Base-by-base conservation (phyloP, 352 stramenopile species). In the Pythium vanterpoolii region DNA sequence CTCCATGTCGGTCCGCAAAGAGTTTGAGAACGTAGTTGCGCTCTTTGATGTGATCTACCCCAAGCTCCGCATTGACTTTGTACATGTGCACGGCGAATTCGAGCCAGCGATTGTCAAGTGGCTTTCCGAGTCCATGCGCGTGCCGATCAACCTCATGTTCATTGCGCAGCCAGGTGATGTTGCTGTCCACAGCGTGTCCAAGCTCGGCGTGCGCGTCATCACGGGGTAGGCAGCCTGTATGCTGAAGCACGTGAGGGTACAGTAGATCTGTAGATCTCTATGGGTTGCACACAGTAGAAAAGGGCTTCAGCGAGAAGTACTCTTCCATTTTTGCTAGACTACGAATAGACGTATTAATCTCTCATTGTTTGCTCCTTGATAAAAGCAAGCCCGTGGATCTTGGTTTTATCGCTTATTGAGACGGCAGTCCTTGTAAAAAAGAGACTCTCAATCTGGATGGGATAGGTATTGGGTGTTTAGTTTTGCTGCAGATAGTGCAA, bases 391-490 rank as follows among this genome's bases (percentile, higher is more conserved):
- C n/a, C n/a, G n/a, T n/a, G n/a, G n/a, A n/a, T n/a, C n/a, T n/a
- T n/a, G n/a, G n/a, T n/a, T n/a, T n/a, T n/a, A n/a, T n/a, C n/a
- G n/a, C n/a, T n/a, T n/a, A n/a, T n/a, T 98, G 77, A 74, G 98
- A 98, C 58, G 96, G 80, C 16, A 98, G 75, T 56, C 93, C 77
- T 63, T 97, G 98, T 83, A 60, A 97, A 89, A 66, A 88, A 86
- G 49, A 98, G 69, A 64, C 98, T 89, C 59, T 97, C 79, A 36
- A 98, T 85, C 11, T 87, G 68, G 62, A 98, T 98, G 62, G 98
- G 97, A 73, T 98, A 98, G 75, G 58, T 98, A 96, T 14, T 98
- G 62, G 46, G 98, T 98, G 54, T 93, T 95, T 21, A 98, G 66
- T n/a, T 51, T 93, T 90, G 30, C 89, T 78, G 55, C 95, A 98